phyloP scores from a whole-genome alignment of 2,329 filamentous ascomycete species.

The Curvularia spicifera region DNA sequence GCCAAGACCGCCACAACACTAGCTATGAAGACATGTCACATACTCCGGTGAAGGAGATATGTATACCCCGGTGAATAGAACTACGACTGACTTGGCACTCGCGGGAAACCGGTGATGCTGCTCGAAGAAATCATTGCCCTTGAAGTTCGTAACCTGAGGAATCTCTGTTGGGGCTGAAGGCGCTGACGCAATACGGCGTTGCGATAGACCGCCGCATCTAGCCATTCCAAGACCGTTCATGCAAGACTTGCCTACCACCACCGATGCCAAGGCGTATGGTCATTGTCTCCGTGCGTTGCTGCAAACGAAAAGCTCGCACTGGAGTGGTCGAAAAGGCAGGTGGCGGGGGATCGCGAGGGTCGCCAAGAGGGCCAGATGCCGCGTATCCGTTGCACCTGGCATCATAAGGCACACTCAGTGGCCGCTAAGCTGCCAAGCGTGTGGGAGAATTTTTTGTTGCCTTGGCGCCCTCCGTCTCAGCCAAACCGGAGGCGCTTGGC shows the following conservation, averaged over 20 bases:
- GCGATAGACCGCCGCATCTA: not conserved
- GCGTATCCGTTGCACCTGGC: slow-evolving; percentile 5
- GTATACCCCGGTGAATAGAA: too few species aligned
- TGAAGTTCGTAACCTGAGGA: not conserved
- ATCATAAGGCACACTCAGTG: slow-evolving; percentile 10
- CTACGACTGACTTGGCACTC: not conserved
- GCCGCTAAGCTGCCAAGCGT: slow-evolving; percentile 9
- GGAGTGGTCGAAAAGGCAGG: slow-evolving; percentile 6
- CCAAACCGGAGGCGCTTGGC: slow-evolving; percentile 9
- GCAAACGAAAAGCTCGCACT: slow-evolving; percentile 2
- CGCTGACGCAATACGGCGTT: not conserved
- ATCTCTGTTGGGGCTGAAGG: not conserved
- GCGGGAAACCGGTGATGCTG: not conserved
- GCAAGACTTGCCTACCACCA: not conserved
- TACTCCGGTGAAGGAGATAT: too few species aligned
- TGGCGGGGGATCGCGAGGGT: not conserved
- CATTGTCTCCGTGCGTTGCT: slow-evolving; percentile 4
- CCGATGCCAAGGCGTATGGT: not conserved
- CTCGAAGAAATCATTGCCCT: not conserved
- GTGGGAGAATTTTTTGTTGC: slow-evolving; percentile 5
- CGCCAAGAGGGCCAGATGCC: slow-evolving; percentile 14
- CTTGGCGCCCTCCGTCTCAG: slow-evolving; percentile 12
- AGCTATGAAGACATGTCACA: not conserved
- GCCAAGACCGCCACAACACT: not conserved
- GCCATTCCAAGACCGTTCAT: not conserved